phyloP scores from a whole-genome alignment of 2,329 filamentous ascomycete species.

The Penicillium capsulatum region DNA sequence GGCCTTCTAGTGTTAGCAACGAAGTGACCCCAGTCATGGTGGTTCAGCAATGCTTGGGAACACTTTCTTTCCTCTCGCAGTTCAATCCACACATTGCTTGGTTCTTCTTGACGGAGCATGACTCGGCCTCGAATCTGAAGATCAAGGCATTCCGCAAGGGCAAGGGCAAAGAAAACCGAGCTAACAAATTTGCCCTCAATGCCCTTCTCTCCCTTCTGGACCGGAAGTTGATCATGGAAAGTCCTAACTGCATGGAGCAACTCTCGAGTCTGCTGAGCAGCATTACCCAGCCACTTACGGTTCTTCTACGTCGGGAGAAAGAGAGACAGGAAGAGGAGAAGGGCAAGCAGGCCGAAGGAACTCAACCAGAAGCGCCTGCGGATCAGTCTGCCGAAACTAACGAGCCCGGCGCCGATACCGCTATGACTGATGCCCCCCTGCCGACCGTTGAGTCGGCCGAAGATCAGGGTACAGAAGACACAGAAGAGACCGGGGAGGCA shows the following conservation, averaged over 20 bases:
- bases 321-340: constrained; percentile 55
- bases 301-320: constrained; percentile 76
- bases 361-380: constrained; percentile 22
- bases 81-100: constrained; percentile 83
- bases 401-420: constrained; percentile 36
- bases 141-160: constrained; percentile 73
- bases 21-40: constrained; percentile 93
- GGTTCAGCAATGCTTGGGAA: constrained; percentile 87
- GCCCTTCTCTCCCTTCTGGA: constrained; percentile 83
- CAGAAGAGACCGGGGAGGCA: constrained; percentile 32
- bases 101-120: constrained; percentile 93
- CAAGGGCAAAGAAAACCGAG: constrained; percentile 79
- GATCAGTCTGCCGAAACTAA: neutral
- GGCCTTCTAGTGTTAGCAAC: constrained; percentile 57
- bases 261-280: constrained; percentile 81
- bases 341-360: constrained; percentile 19
- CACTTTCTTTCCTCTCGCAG: constrained; percentile 76
- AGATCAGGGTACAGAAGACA: constrained; percentile 21
- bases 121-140: constrained; percentile 73
- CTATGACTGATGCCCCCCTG: constrained; percentile 37
- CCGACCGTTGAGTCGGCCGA: constrained; percentile 31
- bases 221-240: constrained; percentile 93
- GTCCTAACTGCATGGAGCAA: constrained; percentile 92
- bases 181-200: constrained; percentile 86
- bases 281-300: constrained; percentile 80